Percentiles rank a stretch among this genome's conserved stretches.
Evolutionary conservation across 345 rosid species (phyloP).

Genomic region (Citrus mangshanensis): DNA sequence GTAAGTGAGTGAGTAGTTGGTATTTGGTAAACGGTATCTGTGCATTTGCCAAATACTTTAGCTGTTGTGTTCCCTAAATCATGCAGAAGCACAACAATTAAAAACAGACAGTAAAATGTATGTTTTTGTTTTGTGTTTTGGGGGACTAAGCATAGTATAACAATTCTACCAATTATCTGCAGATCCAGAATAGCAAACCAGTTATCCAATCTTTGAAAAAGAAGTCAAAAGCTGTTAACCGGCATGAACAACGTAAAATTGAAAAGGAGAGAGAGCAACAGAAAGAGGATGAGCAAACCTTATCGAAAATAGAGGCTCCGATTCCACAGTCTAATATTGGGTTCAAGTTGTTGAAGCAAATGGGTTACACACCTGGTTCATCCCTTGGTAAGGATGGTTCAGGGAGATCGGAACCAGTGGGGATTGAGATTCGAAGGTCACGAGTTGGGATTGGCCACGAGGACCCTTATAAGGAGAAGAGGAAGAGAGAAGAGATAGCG

Average conservation of each 20-base stretch:
- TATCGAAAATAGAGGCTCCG: slow-evolving; percentile 67
- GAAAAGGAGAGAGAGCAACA: slow-evolving; percentile 74
- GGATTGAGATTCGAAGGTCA: slow-evolving; percentile 73
- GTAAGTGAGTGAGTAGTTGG: not conserved
- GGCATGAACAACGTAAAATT: slow-evolving; percentile 71
- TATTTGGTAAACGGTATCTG: no score
- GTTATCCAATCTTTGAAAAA: slow-evolving; percentile 50
- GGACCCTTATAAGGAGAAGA: slow-evolving; percentile 84
- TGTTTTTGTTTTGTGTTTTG: not conserved
- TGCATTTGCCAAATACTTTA: not conserved
- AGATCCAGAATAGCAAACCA: slow-evolving; percentile 35
- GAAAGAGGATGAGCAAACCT: slow-evolving; percentile 75
- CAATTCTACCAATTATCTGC: slow-evolving; percentile 4
- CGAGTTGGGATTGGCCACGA: slow-evolving; percentile 86
- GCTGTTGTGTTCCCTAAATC: not conserved
- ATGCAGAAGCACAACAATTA: not conserved
- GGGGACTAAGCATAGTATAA: not conserved
- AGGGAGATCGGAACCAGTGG: slow-evolving; percentile 76
- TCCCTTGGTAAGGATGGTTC: slow-evolving; percentile 78
- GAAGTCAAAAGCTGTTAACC: slow-evolving; percentile 53
- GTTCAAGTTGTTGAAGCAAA: slow-evolving; percentile 81
- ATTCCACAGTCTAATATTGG: slow-evolving; percentile 85
- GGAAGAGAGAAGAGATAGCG: slow-evolving; percentile 64
- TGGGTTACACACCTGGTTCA: slow-evolving; percentile 94
- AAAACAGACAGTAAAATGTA: not conserved